Evolutionary conservation across 805 yeast genomes (phyloP), one percentile per base, ranked within the genome.

Genomic region (Wickerhamomyces queroliae): DNA sequence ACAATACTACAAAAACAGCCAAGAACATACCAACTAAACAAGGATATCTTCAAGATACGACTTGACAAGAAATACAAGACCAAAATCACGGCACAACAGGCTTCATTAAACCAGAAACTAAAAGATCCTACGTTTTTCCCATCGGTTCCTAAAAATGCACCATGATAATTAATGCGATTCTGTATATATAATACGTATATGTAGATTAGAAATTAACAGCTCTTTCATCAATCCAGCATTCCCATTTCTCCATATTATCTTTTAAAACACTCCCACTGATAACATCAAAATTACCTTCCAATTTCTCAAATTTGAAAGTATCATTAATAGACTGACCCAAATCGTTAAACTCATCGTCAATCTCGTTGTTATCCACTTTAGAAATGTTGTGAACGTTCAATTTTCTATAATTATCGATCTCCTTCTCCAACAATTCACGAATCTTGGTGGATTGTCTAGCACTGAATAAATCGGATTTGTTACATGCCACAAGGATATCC

Each of bases 381-480:
- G 50, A 41, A 33, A 51, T 46, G 18, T 68, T 65, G 30, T 67
- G 67, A 44, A 70, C 63, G 49, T 64, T 72, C 46, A 74, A 65
- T 45, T 59, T 64, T 53, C 82, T 69, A 34, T 79, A 63, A 34
- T 69, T 69, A 33, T 75, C 72, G 47, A 89, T 71, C 55, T 84
- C 95, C 6, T 56, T 45, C 52, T 83, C 91, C 40, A 91, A 59
- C 30, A 77, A 58, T 20, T 68, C 67, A 48, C 66, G 71, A 37
- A 90, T 74, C 53, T 83, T 79, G 37, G 62, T 51, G 9, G 79
- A 68, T 17, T 93, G 91, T 49, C 87, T 74, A 13, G 95, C 76
- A 44, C 88, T 86, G 64, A 93, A 93, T 29, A 81, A 72, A 51
- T 93, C 98, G 37, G 75, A 73, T 59, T 91, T 91, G 65, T 91